phyloP scores from a whole-genome alignment of 768 basidiomycete genomes.

The Phylloporus arenicola region DNA sequence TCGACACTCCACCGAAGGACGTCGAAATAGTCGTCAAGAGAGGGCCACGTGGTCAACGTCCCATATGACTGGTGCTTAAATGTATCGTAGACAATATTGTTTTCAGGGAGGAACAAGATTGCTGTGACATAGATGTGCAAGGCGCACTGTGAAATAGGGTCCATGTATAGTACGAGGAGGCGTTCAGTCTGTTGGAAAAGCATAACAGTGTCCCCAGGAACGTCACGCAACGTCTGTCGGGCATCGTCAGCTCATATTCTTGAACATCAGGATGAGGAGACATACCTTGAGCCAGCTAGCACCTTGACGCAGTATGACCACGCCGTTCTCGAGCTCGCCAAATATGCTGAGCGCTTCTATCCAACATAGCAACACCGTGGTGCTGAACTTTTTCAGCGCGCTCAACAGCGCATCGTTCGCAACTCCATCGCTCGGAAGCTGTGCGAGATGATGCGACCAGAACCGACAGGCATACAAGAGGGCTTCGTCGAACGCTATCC shows the following conservation, averaged over 20 bases:
- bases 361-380: slow-evolving; percentile 12
- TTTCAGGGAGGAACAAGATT: slow-evolving; percentile 6
- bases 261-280: background rate
- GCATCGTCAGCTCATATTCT: background rate
- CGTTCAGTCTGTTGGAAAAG: slow-evolving; percentile 11
- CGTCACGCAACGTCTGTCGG: background rate
- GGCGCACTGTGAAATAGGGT: slow-evolving; percentile 9
- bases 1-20: slow-evolving; percentile 5
- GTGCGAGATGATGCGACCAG: slow-evolving; percentile 18
- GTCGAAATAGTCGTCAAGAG: slow-evolving; percentile 2
- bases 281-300: slow-evolving; percentile 10
- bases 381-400: slow-evolving; percentile 10
- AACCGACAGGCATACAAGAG: slow-evolving; percentile 17
- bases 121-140: slow-evolving; percentile 11
- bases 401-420: slow-evolving; percentile 7
- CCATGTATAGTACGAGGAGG: slow-evolving; percentile 10
- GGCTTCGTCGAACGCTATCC: slow-evolving; percentile 10
- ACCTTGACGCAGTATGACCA: slow-evolving; percentile 7
- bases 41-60: background rate
- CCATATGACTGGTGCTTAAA: slow-evolving; percentile 11
- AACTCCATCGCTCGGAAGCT: slow-evolving; percentile 4
- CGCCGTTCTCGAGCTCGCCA: slow-evolving; percentile 6
- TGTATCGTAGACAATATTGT: slow-evolving; percentile 4
- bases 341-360: slow-evolving; percentile 12
- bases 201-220: background rate